Percentiles rank a stretch among this genome's conserved stretches.
These are phyloP conservation scores for Aquilaria malaccensis DNA, from an alignment of 345 rosid species.

Conservation along the genomic window DNA sequence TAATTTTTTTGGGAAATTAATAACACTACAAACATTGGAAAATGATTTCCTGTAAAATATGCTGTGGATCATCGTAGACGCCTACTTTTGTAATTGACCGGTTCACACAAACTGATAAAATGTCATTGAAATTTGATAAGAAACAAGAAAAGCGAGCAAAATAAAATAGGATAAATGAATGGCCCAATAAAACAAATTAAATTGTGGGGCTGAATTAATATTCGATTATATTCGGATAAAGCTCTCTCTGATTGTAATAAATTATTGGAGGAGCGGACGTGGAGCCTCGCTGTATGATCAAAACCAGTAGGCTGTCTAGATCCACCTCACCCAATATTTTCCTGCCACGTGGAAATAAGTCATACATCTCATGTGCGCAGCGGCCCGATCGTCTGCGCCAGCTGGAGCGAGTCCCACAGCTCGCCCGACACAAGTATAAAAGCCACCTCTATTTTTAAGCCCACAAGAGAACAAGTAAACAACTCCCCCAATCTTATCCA, in stretches of 20 bases:
- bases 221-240: conserved; percentile 32
- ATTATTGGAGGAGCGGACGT: conserved; percentile 26
- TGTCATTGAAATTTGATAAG: background rate
- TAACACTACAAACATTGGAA: too few species aligned
- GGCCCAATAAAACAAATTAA: background rate
- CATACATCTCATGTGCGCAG: conserved; percentile 18
- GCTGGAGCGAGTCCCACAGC: conserved; percentile 17
- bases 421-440: conserved; percentile 10
- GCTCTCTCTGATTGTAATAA: background rate
- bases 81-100: too few species aligned
- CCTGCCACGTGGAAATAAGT: conserved; percentile 13
- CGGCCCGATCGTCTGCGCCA: conserved; percentile 29
- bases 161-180: background rate
- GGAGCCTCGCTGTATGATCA: conserved; percentile 33
- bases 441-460: background rate
- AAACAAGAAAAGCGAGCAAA: background rate
- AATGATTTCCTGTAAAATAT: too few species aligned
- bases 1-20: too few species aligned
- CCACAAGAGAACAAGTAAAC: background rate
- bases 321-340: background rate
- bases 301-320: background rate
- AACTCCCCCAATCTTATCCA: conserved; percentile 10
- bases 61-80: too few species aligned
- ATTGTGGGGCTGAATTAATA: conserved; percentile 1
- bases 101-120: too few species aligned